Evolutionary conservation across 768 basidiomycete genomes (phyloP).

Genomic region (Boletus eberwhitei): DNA sequence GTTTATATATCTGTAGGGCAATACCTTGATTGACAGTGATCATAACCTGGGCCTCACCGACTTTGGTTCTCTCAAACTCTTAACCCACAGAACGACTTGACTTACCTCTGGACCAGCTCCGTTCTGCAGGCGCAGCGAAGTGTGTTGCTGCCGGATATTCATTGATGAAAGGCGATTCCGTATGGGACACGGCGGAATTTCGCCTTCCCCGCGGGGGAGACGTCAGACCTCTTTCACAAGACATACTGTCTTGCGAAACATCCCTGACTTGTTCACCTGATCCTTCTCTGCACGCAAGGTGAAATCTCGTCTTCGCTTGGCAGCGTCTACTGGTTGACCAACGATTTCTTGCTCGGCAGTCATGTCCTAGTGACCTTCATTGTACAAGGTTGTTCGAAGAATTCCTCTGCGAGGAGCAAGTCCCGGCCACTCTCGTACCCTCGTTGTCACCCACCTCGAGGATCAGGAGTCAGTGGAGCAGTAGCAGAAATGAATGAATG

Average conservation of each 20-base stretch:
- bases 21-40: conserved; percentile 2
- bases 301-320: conserved; percentile 21
- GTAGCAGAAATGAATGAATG: conserved; percentile 10
- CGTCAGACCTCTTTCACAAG: conserved; percentile 4
- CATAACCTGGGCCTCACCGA: not conserved
- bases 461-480: conserved; percentile 21
- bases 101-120: not conserved
- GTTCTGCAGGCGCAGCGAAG: not conserved
- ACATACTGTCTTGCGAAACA: conserved; percentile 23
- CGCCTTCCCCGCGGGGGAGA: conserved; percentile 1
- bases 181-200: conserved; percentile 30
- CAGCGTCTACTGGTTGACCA: conserved; percentile 32
- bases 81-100: not conserved
- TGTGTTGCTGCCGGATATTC: not conserved
- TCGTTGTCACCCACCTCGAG: conserved; percentile 36
- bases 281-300: conserved; percentile 34
- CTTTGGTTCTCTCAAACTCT: conserved; percentile 2
- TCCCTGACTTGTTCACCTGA: conserved; percentile 30
- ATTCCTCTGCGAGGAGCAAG: conserved; percentile 29
- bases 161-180: conserved; percentile 4
- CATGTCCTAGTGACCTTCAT: conserved; percentile 33
- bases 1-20: not conserved
- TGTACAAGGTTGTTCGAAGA: too few species aligned
- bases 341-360: conserved; percentile 32
- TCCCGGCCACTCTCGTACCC: conserved; percentile 34